Percentiles rank a stretch among this genome's conserved stretches.
These are phyloP conservation scores for Lonicera japonica DNA, from an alignment of 129 eudicot species.

Conservation along the genomic window DNA sequence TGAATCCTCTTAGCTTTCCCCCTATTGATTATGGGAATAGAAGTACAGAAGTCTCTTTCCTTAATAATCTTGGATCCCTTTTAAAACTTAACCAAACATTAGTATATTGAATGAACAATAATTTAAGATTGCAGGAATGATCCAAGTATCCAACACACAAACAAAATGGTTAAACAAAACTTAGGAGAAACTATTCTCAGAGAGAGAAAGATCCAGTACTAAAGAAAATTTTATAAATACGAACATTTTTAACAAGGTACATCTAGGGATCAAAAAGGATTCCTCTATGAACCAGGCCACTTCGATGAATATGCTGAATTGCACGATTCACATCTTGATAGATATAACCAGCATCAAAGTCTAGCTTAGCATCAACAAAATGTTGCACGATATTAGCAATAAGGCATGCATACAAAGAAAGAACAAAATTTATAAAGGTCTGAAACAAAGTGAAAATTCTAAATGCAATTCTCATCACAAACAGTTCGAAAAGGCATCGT, in stretches of 20 bases:
- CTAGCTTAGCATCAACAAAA: conserved; percentile 93
- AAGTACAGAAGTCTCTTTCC: no score
- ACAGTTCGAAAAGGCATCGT: not conserved
- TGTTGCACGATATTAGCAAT: conserved; percentile 92
- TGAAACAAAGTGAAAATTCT: not conserved
- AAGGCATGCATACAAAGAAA: conserved; percentile 74
- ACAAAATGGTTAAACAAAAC: no score
- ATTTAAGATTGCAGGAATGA: no score
- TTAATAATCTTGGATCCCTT: no score
- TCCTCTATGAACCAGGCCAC: conserved; percentile 87
- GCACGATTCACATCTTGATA: conserved; percentile 90
- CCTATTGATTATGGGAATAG: no score
- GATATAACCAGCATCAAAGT: conserved; percentile 83
- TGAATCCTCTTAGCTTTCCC: no score
- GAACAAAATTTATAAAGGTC: not conserved
- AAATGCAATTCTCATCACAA: not conserved
- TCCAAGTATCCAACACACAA: no score
- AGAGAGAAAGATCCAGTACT: not conserved
- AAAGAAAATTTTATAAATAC: conserved; percentile 13
- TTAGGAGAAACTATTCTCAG: no score
- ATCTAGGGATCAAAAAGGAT: conserved; percentile 76
- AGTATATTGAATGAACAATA: no score
- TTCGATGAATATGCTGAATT: conserved; percentile 86
- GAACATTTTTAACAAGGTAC: conserved; percentile 87
- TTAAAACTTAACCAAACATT: no score